Evolutionary conservation across 345 rosid species (phyloP), one percentile per base, ranked within the genome.

Genomic region (Brassica cretica): DNA sequence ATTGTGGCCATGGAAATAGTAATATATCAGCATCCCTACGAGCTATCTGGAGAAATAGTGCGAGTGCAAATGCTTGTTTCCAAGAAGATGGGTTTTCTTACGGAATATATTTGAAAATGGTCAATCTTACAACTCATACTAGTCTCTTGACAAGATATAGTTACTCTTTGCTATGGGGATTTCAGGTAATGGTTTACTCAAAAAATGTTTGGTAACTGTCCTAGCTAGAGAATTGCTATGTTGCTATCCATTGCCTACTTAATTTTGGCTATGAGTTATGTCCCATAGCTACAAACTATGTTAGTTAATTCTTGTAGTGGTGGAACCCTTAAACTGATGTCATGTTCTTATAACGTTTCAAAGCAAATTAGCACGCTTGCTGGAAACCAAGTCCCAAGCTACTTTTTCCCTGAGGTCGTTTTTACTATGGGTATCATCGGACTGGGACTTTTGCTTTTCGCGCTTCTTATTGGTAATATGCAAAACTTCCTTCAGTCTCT

Each of bases 81-180:
- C 25, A 19, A 4, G 51, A 3, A 27, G 80, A 67, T 69, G 82
- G 71, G 63, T 87, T 87, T 82, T 0, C 59, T 39, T 90, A 90
- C 68, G 98, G 97, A 70, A 86, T 94, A 75, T 92, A 89, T 27
- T 0, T 0, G 0, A 80, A 75, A 30, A 84, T 89, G 5, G 91
- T 92, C 76, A 82, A 74, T 37, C 96, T 94, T 65, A 89, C 96
- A 9, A 58, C 78, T 53, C 6, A 81, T 64, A 0, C 18, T 30
- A 86, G 78, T 55, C 16, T 88, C 32, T 21, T 75, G 80, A 89
- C 81, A 11, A 87, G 92, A 94, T 94, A 90, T 35, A 65, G 82
- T 62, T 94, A 85, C 84, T 88, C 97, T 9, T 75, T 94, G 67
- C 88, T 89, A 69, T 94, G 96, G 98, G 98, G 98, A 58, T 94